Evolutionary conservation across 176 grass and related monocot genomes (phyloP).

Genomic region (Carex scoparia): DNA sequence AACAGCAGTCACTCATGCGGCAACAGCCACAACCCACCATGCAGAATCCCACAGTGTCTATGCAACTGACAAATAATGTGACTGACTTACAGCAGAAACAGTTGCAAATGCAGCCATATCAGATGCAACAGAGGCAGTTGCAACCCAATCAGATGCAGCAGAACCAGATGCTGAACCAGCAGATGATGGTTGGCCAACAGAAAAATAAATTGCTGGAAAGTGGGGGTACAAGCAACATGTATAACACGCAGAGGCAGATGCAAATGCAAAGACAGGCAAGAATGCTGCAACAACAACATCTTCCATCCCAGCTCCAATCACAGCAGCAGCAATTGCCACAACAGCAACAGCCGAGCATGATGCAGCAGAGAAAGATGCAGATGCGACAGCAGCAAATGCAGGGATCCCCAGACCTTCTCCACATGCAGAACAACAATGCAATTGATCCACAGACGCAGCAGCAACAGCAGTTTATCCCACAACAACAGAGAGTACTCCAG

Average conservation of each 20-base stretch:
- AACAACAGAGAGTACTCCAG: constrained; percentile 41
- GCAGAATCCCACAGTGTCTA: constrained; percentile 49
- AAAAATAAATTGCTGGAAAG: constrained; percentile 60
- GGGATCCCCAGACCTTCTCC: constrained; percentile 57
- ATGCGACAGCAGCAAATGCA: constrained; percentile 43
- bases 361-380: constrained; percentile 21
- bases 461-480: constrained; percentile 62
- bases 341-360: constrained; percentile 38
- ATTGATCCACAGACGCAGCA: constrained; percentile 32
- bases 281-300: constrained; percentile 58
- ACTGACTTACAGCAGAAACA: constrained; percentile 68
- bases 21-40: constrained; percentile 52
- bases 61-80: constrained; percentile 73
- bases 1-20: constrained; percentile 52
- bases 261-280: constrained; percentile 49
- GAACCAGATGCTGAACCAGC: constrained; percentile 62
- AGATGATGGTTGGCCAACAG: constrained; percentile 45
- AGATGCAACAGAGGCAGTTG: constrained; percentile 43
- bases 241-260: constrained; percentile 44
- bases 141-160: neutral
- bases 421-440: constrained; percentile 50
- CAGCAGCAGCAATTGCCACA: constrained; percentile 56
- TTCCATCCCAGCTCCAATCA: constrained; percentile 49
- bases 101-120: constrained; percentile 62
- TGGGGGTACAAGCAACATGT: constrained; percentile 33